Base-by-base conservation (phyloP, 495 filamentous ascomycete genomes). In the Daldinia bambusicola region DNA sequence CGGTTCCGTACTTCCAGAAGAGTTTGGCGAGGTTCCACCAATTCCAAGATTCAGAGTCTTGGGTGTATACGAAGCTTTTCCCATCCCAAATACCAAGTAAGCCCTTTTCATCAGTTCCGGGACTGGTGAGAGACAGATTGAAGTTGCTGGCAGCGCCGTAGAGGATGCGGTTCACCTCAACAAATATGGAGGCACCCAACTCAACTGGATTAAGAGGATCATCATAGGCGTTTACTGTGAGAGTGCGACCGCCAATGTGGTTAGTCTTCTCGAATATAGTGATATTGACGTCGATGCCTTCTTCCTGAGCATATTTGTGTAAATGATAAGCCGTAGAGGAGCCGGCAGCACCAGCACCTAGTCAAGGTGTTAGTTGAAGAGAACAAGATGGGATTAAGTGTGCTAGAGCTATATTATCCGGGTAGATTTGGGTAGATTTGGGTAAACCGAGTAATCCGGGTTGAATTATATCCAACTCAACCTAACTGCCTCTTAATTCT, bases 101-200 rank as follows among this genome's bases (percentile, higher is more conserved):
- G 0, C 77, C 79, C 40, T 80, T 76, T 63, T 80, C 76, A 66
- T 79, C 72, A 16, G 72, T 40, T 5, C 78, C 78, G 0, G 74
- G 78, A n/a, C 78, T 71, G 14, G 73, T 75, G 3, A 71, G 68
- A 13, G 73, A 69, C 4, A 99, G 88, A 31, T 86, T 88, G 72
- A 97, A 92, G 45, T 89, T 84, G 26, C 86, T 82, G n/a, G 90
- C 86, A 0, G 94, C 91, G 52, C 89, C 87, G 66, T 89, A 87
- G 12, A 98, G 87, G 73, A 94, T 97, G 14, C 88, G 79, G 76
- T 99, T 99, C 48, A 92, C 87, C 48, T 91, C 76, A 31, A 98
- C 93, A 75, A 99, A 99, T 70, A 98, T 97, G 34, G 89, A 94
- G 38, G 92, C 96, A 8, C 95, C 95, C 1, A 98, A 85, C 71